Evolutionary conservation across 345 rosid genomes (phyloP).

Genomic region (Excoecaria agallocha): DNA sequence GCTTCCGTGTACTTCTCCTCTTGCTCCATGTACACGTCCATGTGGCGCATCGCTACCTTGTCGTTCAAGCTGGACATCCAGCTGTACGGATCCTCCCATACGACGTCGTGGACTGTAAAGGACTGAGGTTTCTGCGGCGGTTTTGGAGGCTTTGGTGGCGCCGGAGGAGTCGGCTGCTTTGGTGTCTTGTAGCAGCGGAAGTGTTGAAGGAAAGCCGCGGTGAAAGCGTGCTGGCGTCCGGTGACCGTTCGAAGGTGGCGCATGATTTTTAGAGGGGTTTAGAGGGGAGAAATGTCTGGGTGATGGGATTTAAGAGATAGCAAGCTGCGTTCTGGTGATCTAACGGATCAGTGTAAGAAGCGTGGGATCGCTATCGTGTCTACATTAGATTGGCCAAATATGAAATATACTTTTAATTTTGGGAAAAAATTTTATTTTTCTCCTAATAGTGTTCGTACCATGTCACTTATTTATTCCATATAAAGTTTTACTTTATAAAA

Average conservation of each 20-base stretch:
- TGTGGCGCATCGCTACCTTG: slow-evolving; percentile 94
- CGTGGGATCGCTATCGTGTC: neutral
- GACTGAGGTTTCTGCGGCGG: slow-evolving; percentile 81
- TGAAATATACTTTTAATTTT: no score
- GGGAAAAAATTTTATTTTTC: no score
- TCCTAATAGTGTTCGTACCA: no score
- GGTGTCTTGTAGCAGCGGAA: slow-evolving; percentile 47
- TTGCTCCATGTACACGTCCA: slow-evolving; percentile 92
- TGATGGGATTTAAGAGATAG: neutral
- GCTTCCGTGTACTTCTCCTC: slow-evolving; percentile 95
- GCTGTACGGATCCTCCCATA: slow-evolving; percentile 92
- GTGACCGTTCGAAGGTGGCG: slow-evolving; percentile 39
- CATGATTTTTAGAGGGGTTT: slow-evolving; percentile 25
- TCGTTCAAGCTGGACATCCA: slow-evolving; percentile 92
- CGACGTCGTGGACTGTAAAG: slow-evolving; percentile 60
- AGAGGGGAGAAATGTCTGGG: neutral
- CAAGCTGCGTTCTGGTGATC: neutral
- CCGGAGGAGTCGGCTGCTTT: slow-evolving; percentile 38
- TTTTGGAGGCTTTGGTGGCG: slow-evolving; percentile 72
- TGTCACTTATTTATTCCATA: no score
- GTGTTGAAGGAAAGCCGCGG: slow-evolving; percentile 18
- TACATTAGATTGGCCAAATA: no score
- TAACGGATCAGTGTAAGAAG: neutral
- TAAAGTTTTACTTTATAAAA: no score
- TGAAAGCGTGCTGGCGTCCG: slow-evolving; percentile 20